Evolutionary conservation across 257 asterid genomes (phyloP), one percentile per base, ranked within the genome.

Genomic region (Ballota nigra): DNA sequence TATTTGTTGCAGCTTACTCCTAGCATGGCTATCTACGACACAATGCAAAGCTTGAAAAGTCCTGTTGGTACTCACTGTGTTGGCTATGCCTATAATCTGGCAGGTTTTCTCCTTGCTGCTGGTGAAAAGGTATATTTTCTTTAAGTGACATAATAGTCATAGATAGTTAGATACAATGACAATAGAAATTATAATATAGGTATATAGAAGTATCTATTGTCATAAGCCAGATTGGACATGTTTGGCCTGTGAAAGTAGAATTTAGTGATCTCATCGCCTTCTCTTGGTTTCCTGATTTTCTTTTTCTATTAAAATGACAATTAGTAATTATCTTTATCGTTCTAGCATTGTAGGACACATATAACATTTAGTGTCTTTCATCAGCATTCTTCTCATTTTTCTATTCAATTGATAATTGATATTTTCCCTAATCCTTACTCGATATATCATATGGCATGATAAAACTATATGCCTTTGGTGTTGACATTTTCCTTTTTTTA

Each of bases 41-140:
- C 99, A 29, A 95, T 95, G 97, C 96, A 89, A 78, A 87, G 94
- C 84, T 81, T 95, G 88, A 80, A 84, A 85, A 88, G 88, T 71
- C 84, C 96, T 11, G 84, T 95, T 69, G 95, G 88, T 38, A 95
- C 98, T 71, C 94, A 84, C 78, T 92, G 98, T 71, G 81, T 95
- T 60, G 94, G 96, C 58, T 81, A 64, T 73, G 96, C 98, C 22
- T 86, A 84, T 85, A 84, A 86, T 83, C 77, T 95, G 80, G 90
- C 94, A 12, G 86, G 82, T 63, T 95, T 92, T 80, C 86, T 95
- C 75, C 96, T 95, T 74, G 91, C 99, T 80, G 97, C 99, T 38
- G 99, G 99, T 5, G 96, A 89, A 76, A 95, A 92, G 97, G 99
- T 91, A 78, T 15, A 20, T 63, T 57, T 28, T 67, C 66, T 24